Base-by-base conservation (phyloP, 169 alveolate species). In the Plasmodium chabaudi region DNA sequence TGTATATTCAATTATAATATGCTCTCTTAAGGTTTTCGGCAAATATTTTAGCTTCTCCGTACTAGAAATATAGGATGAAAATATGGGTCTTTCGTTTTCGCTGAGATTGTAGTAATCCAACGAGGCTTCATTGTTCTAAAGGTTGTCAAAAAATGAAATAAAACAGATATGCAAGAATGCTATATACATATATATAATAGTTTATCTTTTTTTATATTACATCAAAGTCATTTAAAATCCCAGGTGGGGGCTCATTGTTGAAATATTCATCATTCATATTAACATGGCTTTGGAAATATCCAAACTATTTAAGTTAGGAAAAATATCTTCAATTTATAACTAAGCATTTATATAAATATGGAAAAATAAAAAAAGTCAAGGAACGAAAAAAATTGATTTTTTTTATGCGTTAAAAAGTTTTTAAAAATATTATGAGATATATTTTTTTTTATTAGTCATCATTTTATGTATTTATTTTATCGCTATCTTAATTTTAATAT, bases 11-110 rank as follows among this genome's bases (percentile, higher is more conserved):
- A 75, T 39, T 12, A 75, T 46, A 44, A 75, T 27, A 21, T 75
- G 88, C 17, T 75, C 88, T 19, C 72, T 47, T 68, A 75, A 75
- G 55, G 75, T 75, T 63, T 75, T 75, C 0, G 88, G 88, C n/a
- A 75, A 64, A 47, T 51, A 55, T 9, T 47, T 49, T n/a, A 61
- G 15, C 27, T 75, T 44, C 15, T 75, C 13, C 9, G 6, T 61
- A 19, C 57, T 59, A 46, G 88, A 56, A 60, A 75, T 13, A 56
- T 61, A 61, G 9, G 74, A 75, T 25, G 88, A 34, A 55, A 75
- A 75, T 1, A 75, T 75, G 9, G 51, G 75, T 25, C 64, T 53
- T 44, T 75, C 88, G 25, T 75, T 75, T 61, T 49, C 69, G 42
- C 3, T 3, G 5, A 34, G 46, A 27, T 17, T 10, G 34, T 23